Base-by-base conservation (phyloP, 208 protist species). In the Trypanosoma boissoni region DNA sequence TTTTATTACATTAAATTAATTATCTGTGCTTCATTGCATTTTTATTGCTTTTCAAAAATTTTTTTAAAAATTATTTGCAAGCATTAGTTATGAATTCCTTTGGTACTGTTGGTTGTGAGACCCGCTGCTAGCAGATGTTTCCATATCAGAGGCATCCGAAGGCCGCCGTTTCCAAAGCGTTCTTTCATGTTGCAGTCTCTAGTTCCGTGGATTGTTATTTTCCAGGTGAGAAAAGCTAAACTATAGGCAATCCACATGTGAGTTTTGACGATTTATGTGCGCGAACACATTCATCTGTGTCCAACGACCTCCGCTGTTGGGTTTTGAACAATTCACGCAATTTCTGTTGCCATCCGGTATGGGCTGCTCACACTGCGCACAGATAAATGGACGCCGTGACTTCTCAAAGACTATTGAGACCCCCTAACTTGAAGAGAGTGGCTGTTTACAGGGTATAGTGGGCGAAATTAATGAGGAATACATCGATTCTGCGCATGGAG, bases 401-500 rank as follows among this genome's bases (percentile, higher is more conserved):
- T 31, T 42, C 12, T 23, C 65, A 16, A 56, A 58, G 16, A 27
- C 29, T 55, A 58, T 59, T 3, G 66, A 72, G 31, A 39, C 34
- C 1, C 58, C 56, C 9, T 72, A 72, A 34, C 34, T 63, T 26
- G 21, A 50, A 24, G 66, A 72, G 31, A 63, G 64, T 56, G 48
- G 9, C 5, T 46, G 65, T 4, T 32, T 72, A 32, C 34, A 42
- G 31, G 21, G 27, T 23, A 42, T 72, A 23, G 36, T 64, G 2
- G 46, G 6, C 8, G 57, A 72, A 34, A 44, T 67, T 26, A 58
- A 72, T 32, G 23, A 14, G 10, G 74, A 80, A 21, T 49, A 68
- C 24, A 21, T 46, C 12, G 68, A 67, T 18, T 56, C 64, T 27
- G 29, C 58, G 24, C 54, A 60, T 9, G 57, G 55, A 51, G 26